phyloP scores from a whole-genome alignment of 179 eudicot genomes.

The Spinacia oleracea region DNA sequence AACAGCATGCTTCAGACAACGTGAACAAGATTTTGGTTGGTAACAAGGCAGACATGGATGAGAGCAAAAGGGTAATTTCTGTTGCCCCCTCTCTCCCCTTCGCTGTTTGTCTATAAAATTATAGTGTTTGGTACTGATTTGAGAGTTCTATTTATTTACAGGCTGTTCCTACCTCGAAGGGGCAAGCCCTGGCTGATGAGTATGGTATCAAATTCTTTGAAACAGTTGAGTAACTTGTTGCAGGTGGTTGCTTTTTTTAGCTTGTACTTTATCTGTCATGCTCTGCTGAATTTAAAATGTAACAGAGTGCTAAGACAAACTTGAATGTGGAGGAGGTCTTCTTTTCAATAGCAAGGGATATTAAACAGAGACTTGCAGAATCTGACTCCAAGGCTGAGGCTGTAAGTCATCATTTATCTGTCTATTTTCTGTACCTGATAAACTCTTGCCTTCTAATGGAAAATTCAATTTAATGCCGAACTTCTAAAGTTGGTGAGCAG shows the following conservation, averaged over 20 bases:
- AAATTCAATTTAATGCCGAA: not conserved
- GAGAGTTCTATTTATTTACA: constrained; percentile 20
- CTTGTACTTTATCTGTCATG: constrained; percentile 9
- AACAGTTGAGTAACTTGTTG: constrained; percentile 47
- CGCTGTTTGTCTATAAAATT: too few species aligned
- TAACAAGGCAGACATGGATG: constrained; percentile 72
- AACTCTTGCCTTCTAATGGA: not conserved
- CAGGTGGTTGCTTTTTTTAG: constrained; percentile 15
- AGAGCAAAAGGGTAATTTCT: constrained; percentile 51
- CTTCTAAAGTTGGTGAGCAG: not conserved
- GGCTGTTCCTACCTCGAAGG: constrained; percentile 77
- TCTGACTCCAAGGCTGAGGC: constrained; percentile 52
- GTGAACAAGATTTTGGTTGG: constrained; percentile 63
- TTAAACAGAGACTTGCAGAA: constrained; percentile 69
- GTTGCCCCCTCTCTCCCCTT: not conserved
- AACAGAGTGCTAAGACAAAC: constrained; percentile 73
- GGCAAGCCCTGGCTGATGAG: constrained; percentile 77
- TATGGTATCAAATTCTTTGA: constrained; percentile 77
- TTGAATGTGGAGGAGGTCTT: constrained; percentile 69
- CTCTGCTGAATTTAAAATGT: constrained; percentile 18
- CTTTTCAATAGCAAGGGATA: constrained; percentile 59
- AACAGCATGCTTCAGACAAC: constrained; percentile 64
- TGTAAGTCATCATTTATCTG: constrained; percentile 20
- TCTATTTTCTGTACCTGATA: not conserved
- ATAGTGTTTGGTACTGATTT: not conserved